phyloP scores from a whole-genome alignment of 768 basidiomycete species.

The Kwoniella bestiolae region DNA sequence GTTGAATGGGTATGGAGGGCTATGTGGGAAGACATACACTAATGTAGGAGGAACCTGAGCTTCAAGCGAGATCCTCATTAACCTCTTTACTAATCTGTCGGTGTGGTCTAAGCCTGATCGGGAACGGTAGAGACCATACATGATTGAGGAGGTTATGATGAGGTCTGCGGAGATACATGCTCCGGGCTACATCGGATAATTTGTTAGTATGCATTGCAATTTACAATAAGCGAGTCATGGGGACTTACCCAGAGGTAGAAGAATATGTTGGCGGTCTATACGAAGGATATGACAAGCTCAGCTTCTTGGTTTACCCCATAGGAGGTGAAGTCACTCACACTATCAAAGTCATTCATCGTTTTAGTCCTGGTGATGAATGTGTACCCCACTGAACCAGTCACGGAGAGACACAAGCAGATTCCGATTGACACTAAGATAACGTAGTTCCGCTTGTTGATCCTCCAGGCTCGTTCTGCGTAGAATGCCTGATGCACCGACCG shows the following conservation, averaged over 20 bases:
- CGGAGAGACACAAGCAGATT: constrained; percentile 12
- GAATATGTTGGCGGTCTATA: constrained; percentile 19
- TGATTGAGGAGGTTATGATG: constrained; percentile 24
- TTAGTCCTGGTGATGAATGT: constrained; percentile 1
- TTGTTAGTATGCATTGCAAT: too few relatives aligned
- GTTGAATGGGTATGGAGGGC: background rate
- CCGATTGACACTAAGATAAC: constrained; percentile 15
- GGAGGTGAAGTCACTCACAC: background rate
- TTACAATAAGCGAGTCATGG: too few relatives aligned
- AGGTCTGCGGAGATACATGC: constrained; percentile 25
- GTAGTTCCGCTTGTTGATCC: constrained; percentile 21
- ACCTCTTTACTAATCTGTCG: constrained; percentile 12
- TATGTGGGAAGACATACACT: constrained; percentile 1
- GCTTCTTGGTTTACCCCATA: too few relatives aligned
- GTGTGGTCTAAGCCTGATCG: constrained; percentile 21
- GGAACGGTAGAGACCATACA: constrained; percentile 19
- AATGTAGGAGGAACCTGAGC: constrained; percentile 24
- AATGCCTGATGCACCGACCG: constrained; percentile 4
- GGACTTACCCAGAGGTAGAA: constrained; percentile 27
- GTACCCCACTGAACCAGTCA: constrained; percentile 27
- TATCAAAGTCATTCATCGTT: constrained; percentile 20
- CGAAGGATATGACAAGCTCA: too few relatives aligned
- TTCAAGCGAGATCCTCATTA: constrained; percentile 23
- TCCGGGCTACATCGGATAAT: constrained; percentile 13
- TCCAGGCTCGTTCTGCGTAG: constrained; percentile 27